Evolutionary conservation across 2,329 filamentous ascomycete genomes (phyloP).

Genomic region (Verticillium isaacii): DNA sequence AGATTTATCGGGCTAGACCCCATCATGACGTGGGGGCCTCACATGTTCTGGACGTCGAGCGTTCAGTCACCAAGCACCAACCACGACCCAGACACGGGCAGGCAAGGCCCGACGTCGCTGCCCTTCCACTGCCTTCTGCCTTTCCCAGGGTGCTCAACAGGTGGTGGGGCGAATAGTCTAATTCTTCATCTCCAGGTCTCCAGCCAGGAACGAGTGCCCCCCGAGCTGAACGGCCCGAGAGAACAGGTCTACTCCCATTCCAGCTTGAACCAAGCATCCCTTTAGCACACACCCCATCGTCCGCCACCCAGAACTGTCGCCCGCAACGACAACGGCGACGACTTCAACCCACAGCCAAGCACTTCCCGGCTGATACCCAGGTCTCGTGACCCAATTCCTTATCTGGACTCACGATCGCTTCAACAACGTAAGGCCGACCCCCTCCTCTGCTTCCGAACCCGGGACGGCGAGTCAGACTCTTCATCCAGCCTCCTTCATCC

Average conservation of each 20-base stretch:
- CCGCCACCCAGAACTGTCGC: background rate
- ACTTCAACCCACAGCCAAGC: background rate
- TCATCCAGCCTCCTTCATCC: background rate
- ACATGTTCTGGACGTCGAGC: background rate
- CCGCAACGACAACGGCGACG: background rate
- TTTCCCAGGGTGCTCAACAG: background rate
- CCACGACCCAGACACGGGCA: background rate
- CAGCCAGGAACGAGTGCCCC: background rate
- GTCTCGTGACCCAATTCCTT: constrained; percentile 12
- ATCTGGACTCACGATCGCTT: constrained; percentile 3
- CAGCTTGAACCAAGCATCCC: background rate
- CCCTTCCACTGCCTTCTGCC: background rate
- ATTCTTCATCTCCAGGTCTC: background rate
- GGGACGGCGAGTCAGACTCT: background rate
- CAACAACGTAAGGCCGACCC: background rate
- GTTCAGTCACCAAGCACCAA: background rate
- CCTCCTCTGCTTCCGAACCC: background rate
- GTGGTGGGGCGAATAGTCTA: background rate
- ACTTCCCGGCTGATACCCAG: background rate
- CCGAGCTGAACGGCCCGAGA: background rate
- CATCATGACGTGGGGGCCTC: background rate
- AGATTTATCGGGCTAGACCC: background rate
- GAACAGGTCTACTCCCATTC: background rate
- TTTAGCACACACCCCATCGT: background rate
- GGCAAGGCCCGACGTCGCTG: background rate